Evolutionary conservation across 148 eudicot species (phyloP).

Genomic region (Amaranthus palmeri): DNA sequence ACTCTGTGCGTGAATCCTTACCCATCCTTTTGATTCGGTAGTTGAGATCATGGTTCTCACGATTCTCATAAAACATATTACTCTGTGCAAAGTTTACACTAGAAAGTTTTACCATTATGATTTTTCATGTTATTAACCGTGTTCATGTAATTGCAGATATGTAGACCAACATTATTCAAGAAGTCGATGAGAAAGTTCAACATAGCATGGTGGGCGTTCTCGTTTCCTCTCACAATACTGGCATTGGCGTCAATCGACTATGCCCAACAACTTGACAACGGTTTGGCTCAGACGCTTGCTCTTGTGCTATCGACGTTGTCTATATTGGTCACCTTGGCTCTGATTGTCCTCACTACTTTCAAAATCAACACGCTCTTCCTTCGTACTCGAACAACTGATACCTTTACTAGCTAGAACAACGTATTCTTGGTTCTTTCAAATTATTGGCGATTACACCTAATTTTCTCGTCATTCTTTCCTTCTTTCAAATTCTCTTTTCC

Average conservation of each 20-base stretch:
- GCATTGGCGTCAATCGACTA: slow-evolving; percentile 49
- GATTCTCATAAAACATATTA: too few species aligned
- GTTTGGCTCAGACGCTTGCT: slow-evolving; percentile 29
- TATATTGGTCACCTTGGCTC: slow-evolving; percentile 36
- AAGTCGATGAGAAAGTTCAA: slow-evolving; percentile 49
- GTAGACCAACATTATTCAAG: slow-evolving; percentile 56
- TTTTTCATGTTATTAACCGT: too few species aligned
- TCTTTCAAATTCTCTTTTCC: neutral
- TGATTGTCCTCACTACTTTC: slow-evolving; percentile 37
- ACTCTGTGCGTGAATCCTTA: too few species aligned
- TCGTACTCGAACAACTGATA: neutral
- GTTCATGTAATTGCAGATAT: slow-evolving; percentile 26
- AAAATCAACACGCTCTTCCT: slow-evolving; percentile 26
- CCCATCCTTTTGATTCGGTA: too few species aligned
- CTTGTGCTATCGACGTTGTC: slow-evolving; percentile 45
- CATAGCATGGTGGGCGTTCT: slow-evolving; percentile 82
- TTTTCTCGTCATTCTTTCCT: neutral
- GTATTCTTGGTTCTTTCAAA: neutral
- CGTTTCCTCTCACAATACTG: slow-evolving; percentile 53
- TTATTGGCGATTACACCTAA: neutral
- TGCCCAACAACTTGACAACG: slow-evolving; percentile 35
- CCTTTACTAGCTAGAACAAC: neutral
- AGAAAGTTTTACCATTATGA: too few species aligned
- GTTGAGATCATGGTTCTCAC: too few species aligned
- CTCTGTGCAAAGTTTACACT: too few species aligned